Evolutionary conservation across 257 asterid genomes (phyloP), one percentile per base, ranked within the genome.

Genomic region (Parsonsia alboflavescens): DNA sequence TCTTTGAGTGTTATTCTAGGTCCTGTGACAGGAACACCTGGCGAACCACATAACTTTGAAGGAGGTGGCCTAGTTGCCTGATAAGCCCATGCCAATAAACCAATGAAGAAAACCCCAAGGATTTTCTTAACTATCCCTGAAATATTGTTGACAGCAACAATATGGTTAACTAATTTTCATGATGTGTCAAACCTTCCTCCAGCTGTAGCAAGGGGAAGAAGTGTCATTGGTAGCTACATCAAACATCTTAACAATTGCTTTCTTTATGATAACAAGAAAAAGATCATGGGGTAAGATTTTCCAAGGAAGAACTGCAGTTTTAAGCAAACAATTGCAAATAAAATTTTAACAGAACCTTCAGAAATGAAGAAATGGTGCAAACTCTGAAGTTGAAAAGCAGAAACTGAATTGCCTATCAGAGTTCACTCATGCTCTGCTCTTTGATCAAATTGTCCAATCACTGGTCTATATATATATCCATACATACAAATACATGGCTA

Each of bases 1-100:
- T 93, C 97, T 75, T 82, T 89, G n/a, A 93, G 96, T 83, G 80
- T 89, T 70, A 93, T 65, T 80, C 98, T 85, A 1, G 96, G 62
- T 9, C 96, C 92, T 53, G 96, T 89, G 54, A 91, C 58, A 7
- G 93, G 96, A 0, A 96, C 97, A 72, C 84, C 84, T 13, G 70
- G 66, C 11, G 95, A 78, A 74, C 98, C 98, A 82, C 89, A 82
- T 41, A 62, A 74, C 71, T 85, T 89, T 8, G 95, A 85, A 58
- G 93, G 87, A 81, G 91, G 93, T 70, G 97, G 97, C 66, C 66
- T 78, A 56, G 91, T 77, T 72, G 92, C 93, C 78, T 82, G 89
- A 80, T 88, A 93, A 76, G 88, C 95, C 90, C 90, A 91, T 16
- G 97, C 97, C 58, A 88, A 58, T 53, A 88, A 58, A 41, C 92